Base-by-base conservation (phyloP, 352 stramenopile genomes). In the Globisporangium mamillatum region DNA sequence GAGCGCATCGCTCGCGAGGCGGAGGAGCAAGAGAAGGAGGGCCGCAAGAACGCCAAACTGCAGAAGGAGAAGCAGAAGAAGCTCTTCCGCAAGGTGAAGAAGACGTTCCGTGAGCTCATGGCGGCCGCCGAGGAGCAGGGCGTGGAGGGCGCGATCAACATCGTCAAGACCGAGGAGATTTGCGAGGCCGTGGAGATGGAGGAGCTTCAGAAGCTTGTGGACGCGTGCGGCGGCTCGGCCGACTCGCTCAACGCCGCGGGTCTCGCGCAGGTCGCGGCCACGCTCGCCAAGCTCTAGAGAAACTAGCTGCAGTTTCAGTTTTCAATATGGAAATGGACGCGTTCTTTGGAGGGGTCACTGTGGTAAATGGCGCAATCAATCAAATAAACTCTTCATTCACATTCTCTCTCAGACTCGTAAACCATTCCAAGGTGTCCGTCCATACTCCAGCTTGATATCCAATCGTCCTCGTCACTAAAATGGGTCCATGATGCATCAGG, bases 21-120 rank as follows among this genome's bases (percentile, higher is more conserved):
- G 25, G 85, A 93, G 60, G 87, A 91, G 63, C 73, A 80, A 55
- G 80, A 92, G 73, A 94, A 94, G 76, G 68, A 77, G 32, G 50
- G 69, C 3, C 86, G 85, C 58, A 80, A 90, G 76, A 88, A 83
- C 68, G 84, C 80, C 75, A 93, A 93, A 77, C 70, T 84, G 62
- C 73, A 77, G 55, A 90, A 90, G 70, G 88, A 94, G 46, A 94
- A 94, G 82, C 81, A 93, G 73, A 94, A 94, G 69, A 93, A 93
- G 75, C 64, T 88, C 10, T 88, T 90, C 70, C 84, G 83, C 25
- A 92, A 92, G 76, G 75, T 95, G 54, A 93, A 93, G 77, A 93
- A 95, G 77, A 66, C 78, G 20, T 95, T 95, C 78, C 84, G 86
- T 25, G 86, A 93, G 73, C 75, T 92, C 59, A 91, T 91, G 81